Conservation (phyloP, 192 early-diverging fungal genomes). For the Lobosporangium transversale region DNA sequence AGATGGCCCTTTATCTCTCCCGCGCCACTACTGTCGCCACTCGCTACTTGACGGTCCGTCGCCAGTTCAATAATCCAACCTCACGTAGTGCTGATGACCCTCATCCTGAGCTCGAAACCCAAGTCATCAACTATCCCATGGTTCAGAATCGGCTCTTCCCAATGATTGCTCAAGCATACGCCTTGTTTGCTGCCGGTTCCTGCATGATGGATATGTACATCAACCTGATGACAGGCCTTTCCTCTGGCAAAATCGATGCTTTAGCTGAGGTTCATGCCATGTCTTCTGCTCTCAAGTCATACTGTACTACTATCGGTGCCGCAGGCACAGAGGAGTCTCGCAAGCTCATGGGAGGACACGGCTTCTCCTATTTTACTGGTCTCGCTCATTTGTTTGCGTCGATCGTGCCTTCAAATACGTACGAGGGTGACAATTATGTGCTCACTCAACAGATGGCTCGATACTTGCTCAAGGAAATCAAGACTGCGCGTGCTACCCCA, state of each 20-base stretch:
- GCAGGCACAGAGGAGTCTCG: conserved; percentile 77
- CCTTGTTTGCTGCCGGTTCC: conserved; percentile 49
- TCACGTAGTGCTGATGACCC: conserved; percentile 56
- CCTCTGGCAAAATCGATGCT: conserved; percentile 47
- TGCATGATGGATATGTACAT: conserved; percentile 55
- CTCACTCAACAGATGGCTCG: conserved; percentile 87
- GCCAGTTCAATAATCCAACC: conserved; percentile 57
- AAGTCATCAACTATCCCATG: conserved; percentile 62
- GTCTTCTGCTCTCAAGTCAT: conserved; percentile 77
- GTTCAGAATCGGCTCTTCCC: conserved; percentile 63
- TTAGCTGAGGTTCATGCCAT: conserved; percentile 83
- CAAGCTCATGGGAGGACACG: conserved; percentile 80
- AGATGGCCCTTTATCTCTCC: conserved; percentile 54
- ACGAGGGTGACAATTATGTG: conserved; percentile 87
- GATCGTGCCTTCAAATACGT: conserved; percentile 77
- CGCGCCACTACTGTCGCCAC: conserved; percentile 61
- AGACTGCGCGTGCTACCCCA: conserved; percentile 24
- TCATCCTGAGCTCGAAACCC: conserved; percentile 60
- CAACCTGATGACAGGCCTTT: conserved; percentile 68
- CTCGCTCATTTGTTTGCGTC: conserved; percentile 72
- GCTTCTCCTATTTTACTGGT: conserved; percentile 78
- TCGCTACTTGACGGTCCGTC: conserved; percentile 60
- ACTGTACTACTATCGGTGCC: conserved; percentile 73
- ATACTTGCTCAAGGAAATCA: conserved; percentile 68
- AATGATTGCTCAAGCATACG: conserved; percentile 64